A percentile compares a stretch with the other conserved stretches of the same genome.
Conservation (phyloP, 1,139 yeast genomes). For the Diutina sp. region DNA sequence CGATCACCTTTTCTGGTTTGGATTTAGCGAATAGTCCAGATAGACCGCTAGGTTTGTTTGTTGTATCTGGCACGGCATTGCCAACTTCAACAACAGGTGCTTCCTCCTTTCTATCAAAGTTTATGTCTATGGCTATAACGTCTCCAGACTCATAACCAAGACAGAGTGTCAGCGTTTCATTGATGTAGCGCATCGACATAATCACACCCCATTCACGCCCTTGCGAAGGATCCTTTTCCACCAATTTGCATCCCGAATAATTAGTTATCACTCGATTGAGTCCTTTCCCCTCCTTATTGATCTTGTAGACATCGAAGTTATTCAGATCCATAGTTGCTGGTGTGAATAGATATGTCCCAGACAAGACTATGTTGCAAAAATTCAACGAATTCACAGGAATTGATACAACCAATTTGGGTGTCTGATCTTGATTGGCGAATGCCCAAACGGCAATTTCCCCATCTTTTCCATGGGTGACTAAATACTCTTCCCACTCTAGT, state of each 20-base stretch:
- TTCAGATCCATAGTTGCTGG: conserved; percentile 1
- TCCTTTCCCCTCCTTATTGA: background rate
- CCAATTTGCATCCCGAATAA: background rate
- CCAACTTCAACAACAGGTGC: background rate
- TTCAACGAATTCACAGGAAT: conserved; percentile 1
- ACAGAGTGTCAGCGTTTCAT: background rate
- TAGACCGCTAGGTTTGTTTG: background rate
- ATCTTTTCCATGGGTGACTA: conserved; percentile 1
- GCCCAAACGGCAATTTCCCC: background rate
- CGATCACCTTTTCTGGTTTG: background rate
- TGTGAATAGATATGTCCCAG: background rate
- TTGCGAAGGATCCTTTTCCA: background rate
- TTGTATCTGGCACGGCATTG: background rate
- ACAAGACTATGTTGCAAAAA: background rate
- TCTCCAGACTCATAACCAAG: conserved; percentile 1
- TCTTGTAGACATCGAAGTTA: background rate
- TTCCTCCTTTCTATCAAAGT: background rate
- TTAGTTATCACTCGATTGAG: background rate
- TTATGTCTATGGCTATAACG: background rate
- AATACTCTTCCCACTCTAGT: background rate
- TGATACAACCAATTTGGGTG: background rate
- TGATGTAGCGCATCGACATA: background rate
- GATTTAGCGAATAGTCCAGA: background rate
- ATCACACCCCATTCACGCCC: conserved; percentile 2
- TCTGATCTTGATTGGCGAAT: background rate